phyloP scores from a whole-genome alignment of 2,329 filamentous ascomycete species.

The Akanthomyces uredinophilus region DNA sequence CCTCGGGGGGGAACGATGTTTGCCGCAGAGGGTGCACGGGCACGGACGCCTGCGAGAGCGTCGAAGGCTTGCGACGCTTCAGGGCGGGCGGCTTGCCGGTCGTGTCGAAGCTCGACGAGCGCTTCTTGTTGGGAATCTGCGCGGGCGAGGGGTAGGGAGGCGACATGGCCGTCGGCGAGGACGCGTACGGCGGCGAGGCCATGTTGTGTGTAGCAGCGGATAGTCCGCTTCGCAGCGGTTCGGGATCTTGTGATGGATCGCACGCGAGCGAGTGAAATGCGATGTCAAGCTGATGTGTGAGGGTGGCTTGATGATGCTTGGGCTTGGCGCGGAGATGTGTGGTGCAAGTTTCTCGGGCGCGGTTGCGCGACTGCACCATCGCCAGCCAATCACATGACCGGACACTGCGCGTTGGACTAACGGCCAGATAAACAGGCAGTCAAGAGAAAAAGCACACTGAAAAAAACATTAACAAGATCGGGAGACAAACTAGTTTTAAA shows the following conservation, averaged over 20 bases:
- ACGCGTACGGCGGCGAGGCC: slow-evolving; percentile 52
- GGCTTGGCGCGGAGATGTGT: neutral
- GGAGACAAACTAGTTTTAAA: too few relatives aligned
- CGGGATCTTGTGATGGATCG: neutral
- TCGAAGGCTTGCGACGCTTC: slow-evolving; percentile 69
- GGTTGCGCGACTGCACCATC: neutral
- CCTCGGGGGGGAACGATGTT: slow-evolving; percentile 71
- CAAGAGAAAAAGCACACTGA: too few relatives aligned
- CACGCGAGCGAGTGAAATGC: neutral
- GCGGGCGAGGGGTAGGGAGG: slow-evolving; percentile 48
- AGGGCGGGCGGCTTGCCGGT: slow-evolving; percentile 37
- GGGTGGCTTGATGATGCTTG: neutral
- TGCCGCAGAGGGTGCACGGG: slow-evolving; percentile 69
- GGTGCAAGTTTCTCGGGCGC: neutral
- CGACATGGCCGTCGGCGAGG: slow-evolving; percentile 50
- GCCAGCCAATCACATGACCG: slow-evolving; percentile 11
- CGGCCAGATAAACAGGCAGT: too few relatives aligned
- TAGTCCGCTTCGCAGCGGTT: neutral
- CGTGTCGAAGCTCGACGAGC: slow-evolving; percentile 49
- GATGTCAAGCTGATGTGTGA: neutral
- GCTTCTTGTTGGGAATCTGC: slow-evolving; percentile 55
- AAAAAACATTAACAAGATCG: too few relatives aligned
- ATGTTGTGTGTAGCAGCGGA: slow-evolving; percentile 26
- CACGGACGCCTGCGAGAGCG: slow-evolving; percentile 48
- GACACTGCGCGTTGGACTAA: neutral